These are phyloP conservation scores for Chlorella vulgaris DNA, from an alignment of 139 green algal species.

Conservation along the genomic window DNA sequence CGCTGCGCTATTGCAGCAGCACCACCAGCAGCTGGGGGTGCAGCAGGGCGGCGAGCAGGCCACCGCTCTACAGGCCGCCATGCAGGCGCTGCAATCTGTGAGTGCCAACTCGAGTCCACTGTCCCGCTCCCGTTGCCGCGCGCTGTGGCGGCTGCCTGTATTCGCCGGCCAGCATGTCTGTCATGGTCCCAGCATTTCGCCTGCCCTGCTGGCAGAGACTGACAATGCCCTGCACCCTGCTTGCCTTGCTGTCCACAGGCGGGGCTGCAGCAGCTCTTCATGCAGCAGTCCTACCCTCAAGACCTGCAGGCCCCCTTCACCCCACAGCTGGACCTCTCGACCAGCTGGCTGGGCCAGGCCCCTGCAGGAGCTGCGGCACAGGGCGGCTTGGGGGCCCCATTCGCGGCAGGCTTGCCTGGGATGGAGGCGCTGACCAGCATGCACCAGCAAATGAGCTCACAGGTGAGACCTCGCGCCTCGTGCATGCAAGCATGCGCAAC, in stretches of 20 bases:
- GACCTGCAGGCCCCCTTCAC: not conserved
- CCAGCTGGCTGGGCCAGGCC: constrained; percentile 6
- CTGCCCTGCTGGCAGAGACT: not conserved
- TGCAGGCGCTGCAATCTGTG: constrained; percentile 38
- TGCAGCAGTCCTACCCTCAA: constrained; percentile 31
- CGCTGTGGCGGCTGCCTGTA: no score
- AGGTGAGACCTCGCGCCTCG: no score
- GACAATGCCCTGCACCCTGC: not conserved
- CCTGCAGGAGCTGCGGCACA: not conserved
- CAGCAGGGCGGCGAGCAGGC: not conserved
- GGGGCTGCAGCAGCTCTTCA: constrained; percentile 38
- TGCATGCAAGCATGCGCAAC: not conserved
- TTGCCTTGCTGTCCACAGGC: not conserved
- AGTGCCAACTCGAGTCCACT: no score
- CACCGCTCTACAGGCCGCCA: constrained; percentile 31
- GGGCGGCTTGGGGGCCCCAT: not conserved
- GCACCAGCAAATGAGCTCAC: constrained; percentile 15
- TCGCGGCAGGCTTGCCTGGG: not conserved
- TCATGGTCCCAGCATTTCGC: not conserved
- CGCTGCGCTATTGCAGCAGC: not conserved
- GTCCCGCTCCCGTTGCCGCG: not conserved
- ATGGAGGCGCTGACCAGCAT: constrained; percentile 13
- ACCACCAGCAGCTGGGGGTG: not conserved
- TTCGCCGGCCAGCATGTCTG: not conserved
- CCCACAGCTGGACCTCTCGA: constrained; percentile 17